These are phyloP conservation scores for Acacia pycnantha DNA, from an alignment of 331 rosid species.

Conservation along the genomic window DNA sequence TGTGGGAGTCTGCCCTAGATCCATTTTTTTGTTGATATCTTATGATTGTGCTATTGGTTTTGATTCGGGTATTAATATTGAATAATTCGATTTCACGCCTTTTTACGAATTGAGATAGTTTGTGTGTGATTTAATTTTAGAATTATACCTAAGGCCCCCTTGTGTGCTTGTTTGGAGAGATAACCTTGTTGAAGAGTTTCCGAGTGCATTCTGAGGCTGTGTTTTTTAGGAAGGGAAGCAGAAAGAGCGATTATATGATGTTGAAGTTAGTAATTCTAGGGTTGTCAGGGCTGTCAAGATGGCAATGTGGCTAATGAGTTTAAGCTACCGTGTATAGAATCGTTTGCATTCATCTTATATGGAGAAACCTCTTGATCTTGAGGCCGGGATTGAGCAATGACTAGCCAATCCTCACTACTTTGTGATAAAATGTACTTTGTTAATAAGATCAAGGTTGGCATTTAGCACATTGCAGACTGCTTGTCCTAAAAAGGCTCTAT, in stretches of 20 bases:
- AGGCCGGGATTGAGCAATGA: neutral
- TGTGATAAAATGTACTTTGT: neutral
- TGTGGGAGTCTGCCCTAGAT: neutral
- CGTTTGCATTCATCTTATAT: neutral
- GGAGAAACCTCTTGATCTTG: neutral
- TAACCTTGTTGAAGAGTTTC: neutral
- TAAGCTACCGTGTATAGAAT: neutral
- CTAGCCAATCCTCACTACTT: neutral
- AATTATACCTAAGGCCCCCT: neutral
- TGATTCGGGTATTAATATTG: neutral
- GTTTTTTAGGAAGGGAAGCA: neutral
- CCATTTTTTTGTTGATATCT: neutral
- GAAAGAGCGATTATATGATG: neutral
- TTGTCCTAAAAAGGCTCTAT: neutral
- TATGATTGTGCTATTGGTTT: neutral
- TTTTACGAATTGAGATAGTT: neutral
- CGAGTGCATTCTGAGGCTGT: neutral
- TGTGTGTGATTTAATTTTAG: neutral
- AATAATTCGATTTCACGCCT: neutral
- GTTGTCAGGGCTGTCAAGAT: neutral
- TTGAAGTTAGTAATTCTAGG: slow-evolving; percentile 1
- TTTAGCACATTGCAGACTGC: neutral
- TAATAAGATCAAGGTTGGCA: neutral
- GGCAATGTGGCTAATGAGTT: neutral
- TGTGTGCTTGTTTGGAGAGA: neutral